Evolutionary conservation across 1,284 basidiomycete genomes (phyloP), one percentile per base, ranked within the genome.

Genomic region (Agaricales sp.): DNA sequence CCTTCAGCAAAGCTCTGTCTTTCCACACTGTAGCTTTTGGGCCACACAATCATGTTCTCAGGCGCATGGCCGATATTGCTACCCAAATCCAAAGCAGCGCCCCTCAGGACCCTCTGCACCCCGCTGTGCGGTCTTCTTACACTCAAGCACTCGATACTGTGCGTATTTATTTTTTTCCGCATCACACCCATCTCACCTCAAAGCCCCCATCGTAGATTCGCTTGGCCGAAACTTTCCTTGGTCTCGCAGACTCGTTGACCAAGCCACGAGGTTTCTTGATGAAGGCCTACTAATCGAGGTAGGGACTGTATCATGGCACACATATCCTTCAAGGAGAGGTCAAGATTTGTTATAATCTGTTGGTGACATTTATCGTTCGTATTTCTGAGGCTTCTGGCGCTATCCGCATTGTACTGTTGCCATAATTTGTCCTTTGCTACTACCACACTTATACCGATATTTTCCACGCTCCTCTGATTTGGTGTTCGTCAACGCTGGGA

Each of bases 1-100:
- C 6, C 45, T 11, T 11, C 30, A 81, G 80, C 3, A 77, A 75
- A 63, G 65, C 75, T 0, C 60, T 82, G 0, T 78, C 78, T 0
- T 75, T 82, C 57, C 79, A 82, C 48, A 54, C 78, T 0, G 76
- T 82, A 2, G 73, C 74, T 0, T 82, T 82, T 24, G 79, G 79
- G 1, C 63, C 67, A 0, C 60, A 63, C 4, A 35, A 35, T n/a
- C 61, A 56, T 14, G 61, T 61, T 20, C 63, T 82, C 35, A 68
- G 69, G 20, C 63, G 71, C 11, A 82, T 82, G 80, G 66, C 69
- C 0, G 61, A 74, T 12, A 69, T 81, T 25, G 77, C 79, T 0
- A 58, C 59, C 4, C 71, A 78, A 45, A 66, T 73, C 0, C 74
- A 80, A 55, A 68, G 62, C 43, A 62, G 58, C 21, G 73, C 73